Base-by-base conservation (phyloP, 257 asterid species). In the Przewalskia tangutica region DNA sequence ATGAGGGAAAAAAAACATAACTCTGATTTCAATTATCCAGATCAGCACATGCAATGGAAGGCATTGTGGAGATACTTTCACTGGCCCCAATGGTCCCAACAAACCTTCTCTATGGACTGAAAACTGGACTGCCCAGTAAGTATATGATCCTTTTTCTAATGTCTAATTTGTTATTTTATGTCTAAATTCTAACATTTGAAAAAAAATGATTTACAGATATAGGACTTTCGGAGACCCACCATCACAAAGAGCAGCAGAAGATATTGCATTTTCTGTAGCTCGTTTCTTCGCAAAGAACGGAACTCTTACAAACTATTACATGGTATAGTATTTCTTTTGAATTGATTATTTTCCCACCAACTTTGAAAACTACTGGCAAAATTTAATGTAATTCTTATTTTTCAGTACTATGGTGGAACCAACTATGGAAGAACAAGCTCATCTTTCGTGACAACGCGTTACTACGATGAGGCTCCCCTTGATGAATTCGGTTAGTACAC, bases 61-160 rank as follows among this genome's bases (percentile, higher is more conserved):
- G 51, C 97, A 92, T 42, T 95, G 99, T 48, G 99, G 92, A 66
- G 99, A 95, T 75, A 95, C 97, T 3, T 95, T 94, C 79, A 34
- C 85, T 0, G 99, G 99, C 23, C 95, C 99, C 12, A 94, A 94
- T 82, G 98, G 97, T 36, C 92, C 93, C 4, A 82, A 91, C 80
- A 95, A 95, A 91, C 99, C 98, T 51, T 90, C 95, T 36, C 89
- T 95, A 70, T 95, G 99, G 99, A 95, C 99, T 0, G 98, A 95
- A 85, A 95, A 75, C 7, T 75, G 80, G 80, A 75, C 80, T 10
- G 80, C 71, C 51, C 71, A 80, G 79, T 92, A 92, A 34, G 81
- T 44, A 18, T 89, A 90, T 79, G 93, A 91, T 23, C 93, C 91
- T 27, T 71, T 84, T 77, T 89, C 88, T 93, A 93, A 73, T 87